Evolutionary conservation across 1,139 yeast species (phyloP), one percentile per base, ranked within the genome.

Genomic region (Taphrina wiesneri): DNA sequence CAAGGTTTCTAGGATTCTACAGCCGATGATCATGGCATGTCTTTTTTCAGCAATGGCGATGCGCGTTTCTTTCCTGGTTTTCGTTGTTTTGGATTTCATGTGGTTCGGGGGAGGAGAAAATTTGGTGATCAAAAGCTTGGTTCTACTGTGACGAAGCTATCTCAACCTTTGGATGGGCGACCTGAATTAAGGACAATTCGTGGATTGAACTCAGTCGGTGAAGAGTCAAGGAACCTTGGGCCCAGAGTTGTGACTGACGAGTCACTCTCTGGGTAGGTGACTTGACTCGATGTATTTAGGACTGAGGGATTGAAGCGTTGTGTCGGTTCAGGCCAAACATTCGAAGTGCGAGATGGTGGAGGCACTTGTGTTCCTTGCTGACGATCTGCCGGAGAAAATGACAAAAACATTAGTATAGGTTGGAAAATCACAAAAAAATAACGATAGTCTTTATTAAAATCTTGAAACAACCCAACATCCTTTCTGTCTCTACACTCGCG

Each of bases 341-440:
- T 23, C 28, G 49, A 28, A 45, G 49, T 45, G 28, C 28, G 49
- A 21, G 26, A 39, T 21, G n/a, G 28, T 21, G 25, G 49, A 45
- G 28, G 49, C 49, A 45, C 49, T 45, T 45, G 49, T 45, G 49
- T 45, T 45, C 49, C 49, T 45, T 28, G 49, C 49, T 45, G 49
- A 45, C 0, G 4, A 21, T 21, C 49, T 45, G 11, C n/a, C 49
- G n/a, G 49, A 7, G 21, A 7, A 21, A 45, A 19, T 45, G 28
- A n/a, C 11, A 45, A 45, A 45, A 45, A 45, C 25, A 21, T 5
- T 45, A 19, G 25, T 9, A 23, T 21, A 21, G 21, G 13, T 9
- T 45, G 1, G 49, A 21, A 45, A 45, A 45, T 21, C n/a, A 45
- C n/a, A 45, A 45, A 45, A 45, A 45, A 45, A 45, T 21, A 7